Evolutionary conservation across 805 yeast genomes (phyloP).

Genomic region (Pichia nakasei): DNA sequence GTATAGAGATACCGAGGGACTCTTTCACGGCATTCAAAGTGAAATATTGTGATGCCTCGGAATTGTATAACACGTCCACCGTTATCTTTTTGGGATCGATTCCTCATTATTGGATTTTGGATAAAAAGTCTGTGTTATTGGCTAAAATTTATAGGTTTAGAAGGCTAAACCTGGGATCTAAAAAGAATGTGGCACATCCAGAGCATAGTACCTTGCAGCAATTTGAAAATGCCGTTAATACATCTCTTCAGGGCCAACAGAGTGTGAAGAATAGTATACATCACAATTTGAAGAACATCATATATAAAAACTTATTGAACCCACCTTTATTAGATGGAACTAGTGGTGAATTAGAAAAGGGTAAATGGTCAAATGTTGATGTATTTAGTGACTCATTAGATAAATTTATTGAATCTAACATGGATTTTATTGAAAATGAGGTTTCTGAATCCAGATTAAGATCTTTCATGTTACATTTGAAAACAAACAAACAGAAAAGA

Average conservation of each 20-base stretch:
- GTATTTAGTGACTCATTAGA: background rate
- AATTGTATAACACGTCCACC: constrained; percentile 40
- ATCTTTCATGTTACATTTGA: background rate
- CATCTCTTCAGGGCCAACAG: background rate
- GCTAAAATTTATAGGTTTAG: constrained; percentile 5
- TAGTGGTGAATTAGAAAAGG: too few species aligned
- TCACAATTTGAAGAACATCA: background rate
- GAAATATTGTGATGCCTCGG: constrained; percentile 39
- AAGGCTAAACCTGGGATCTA: background rate
- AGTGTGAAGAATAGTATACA: background rate
- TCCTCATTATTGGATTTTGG: constrained; percentile 48
- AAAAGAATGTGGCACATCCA: background rate
- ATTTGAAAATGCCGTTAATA: constrained; percentile 4
- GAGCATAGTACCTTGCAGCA: constrained; percentile 1
- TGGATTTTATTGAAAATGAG: background rate
- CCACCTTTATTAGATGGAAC: background rate
- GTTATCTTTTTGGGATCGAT: constrained; percentile 47
- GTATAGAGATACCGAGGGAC: constrained; percentile 32
- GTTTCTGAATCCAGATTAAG: background rate
- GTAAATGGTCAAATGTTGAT: background rate
- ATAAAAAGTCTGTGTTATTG: constrained; percentile 15
- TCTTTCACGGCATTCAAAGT: constrained; percentile 59
- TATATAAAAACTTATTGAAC: background rate
- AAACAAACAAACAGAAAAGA: background rate
- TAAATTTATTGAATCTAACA: background rate